These are phyloP conservation scores for Phaeolepiota aurea DNA, from an alignment of 768 basidiomycete genomes.

Conservation along the genomic window DNA sequence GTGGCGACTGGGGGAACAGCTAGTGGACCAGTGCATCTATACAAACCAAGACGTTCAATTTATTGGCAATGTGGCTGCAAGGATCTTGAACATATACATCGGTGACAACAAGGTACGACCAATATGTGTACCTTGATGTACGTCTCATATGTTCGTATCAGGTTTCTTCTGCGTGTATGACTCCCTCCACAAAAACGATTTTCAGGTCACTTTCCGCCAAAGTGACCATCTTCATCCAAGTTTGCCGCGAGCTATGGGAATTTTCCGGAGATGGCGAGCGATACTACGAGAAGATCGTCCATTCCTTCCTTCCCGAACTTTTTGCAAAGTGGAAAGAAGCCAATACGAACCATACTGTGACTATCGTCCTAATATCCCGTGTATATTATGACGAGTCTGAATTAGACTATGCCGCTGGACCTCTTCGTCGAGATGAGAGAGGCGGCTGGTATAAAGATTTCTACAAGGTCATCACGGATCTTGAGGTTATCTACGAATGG, in stretches of 20 bases:
- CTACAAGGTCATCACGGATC: slow-evolving; percentile 90
- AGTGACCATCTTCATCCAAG: slow-evolving; percentile 91
- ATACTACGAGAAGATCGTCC: slow-evolving; percentile 95
- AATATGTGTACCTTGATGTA: slow-evolving; percentile 3
- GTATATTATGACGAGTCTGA: slow-evolving; percentile 83
- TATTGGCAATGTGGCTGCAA: slow-evolving; percentile 75
- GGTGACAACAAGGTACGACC: slow-evolving; percentile 50
- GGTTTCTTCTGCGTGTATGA: slow-evolving; percentile 80
- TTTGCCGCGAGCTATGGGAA: slow-evolving; percentile 94
- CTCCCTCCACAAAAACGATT: slow-evolving; percentile 77
- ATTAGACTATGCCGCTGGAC: slow-evolving; percentile 76
- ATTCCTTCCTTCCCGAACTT: slow-evolving; percentile 88
- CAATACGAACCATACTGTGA: slow-evolving; percentile 87
- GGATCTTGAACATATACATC: slow-evolving; percentile 73
- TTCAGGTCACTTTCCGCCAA: slow-evolving; percentile 89
- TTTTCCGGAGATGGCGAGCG: slow-evolving; percentile 95
- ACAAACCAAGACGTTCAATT: slow-evolving; percentile 81
- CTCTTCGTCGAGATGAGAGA: slow-evolving; percentile 66
- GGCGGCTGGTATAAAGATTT: slow-evolving; percentile 90
- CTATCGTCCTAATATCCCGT: slow-evolving; percentile 89
- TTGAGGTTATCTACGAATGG: slow-evolving; percentile 86
- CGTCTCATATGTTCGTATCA: slow-evolving; percentile 16
- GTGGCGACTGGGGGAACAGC: slow-evolving; percentile 85
- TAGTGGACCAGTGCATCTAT: slow-evolving; percentile 77
- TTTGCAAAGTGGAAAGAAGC: slow-evolving; percentile 80